These are phyloP conservation scores for Mercurialis annua DNA, from an alignment of 345 rosid species.

Conservation along the genomic window DNA sequence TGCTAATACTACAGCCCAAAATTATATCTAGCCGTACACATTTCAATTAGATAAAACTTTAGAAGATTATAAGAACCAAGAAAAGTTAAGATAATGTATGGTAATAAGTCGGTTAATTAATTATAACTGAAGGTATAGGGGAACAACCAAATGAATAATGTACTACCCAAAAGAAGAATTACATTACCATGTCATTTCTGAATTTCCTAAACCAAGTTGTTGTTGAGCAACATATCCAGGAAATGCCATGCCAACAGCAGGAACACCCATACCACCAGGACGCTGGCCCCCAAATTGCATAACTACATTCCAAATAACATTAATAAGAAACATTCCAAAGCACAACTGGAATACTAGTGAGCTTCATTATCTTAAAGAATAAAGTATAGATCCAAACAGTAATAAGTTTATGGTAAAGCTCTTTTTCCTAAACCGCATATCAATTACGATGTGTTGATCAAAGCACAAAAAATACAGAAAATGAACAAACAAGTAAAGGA, in stretches of 20 bases:
- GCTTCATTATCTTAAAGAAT: not conserved
- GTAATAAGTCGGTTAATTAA: not conserved
- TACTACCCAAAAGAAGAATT: not conserved
- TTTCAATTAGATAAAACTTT: not conserved
- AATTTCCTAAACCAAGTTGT: slow-evolving; percentile 81
- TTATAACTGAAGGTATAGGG: not conserved
- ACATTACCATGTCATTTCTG: slow-evolving; percentile 91
- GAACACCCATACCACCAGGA: slow-evolving; percentile 77
- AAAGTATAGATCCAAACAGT: not conserved
- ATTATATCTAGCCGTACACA: not conserved
- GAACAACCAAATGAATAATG: not conserved
- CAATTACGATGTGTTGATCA: not conserved
- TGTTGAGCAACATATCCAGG: slow-evolving; percentile 83
- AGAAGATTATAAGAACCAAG: not conserved
- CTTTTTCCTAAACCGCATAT: not conserved
- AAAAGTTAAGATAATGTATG: not conserved
- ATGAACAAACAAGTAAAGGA: not conserved
- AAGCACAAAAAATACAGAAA: not conserved
- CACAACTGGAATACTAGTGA: not conserved
- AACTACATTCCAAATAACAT: slow-evolving; percentile 41
- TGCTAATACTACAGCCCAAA: not conserved
- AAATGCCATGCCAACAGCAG: slow-evolving; percentile 93
- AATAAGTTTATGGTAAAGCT: not conserved
- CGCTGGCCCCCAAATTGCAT: slow-evolving; percentile 96
- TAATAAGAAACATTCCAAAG: not conserved